Conservation (phyloP, 1,284 basidiomycete species). For the Sporisorium sorghi region DNA sequence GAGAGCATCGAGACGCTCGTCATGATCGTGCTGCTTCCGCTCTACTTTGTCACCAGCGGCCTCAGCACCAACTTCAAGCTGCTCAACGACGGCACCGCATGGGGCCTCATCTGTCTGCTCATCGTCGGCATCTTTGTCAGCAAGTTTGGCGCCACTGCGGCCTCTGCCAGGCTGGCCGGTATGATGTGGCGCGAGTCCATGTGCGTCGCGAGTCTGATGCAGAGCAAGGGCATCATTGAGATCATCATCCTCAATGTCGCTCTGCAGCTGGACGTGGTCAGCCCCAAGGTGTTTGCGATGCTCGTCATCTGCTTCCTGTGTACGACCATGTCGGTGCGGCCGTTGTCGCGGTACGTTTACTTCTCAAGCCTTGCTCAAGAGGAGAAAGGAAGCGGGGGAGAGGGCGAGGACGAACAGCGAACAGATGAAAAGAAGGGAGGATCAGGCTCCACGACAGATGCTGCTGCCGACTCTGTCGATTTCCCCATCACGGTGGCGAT, state of each 20-base stretch:
- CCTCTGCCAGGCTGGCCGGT: conserved; percentile 41
- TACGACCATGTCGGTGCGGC: conserved; percentile 50
- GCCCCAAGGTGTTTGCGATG: conserved; percentile 50
- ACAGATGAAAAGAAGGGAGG: conserved; percentile 1
- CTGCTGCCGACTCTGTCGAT: conserved; percentile 10
- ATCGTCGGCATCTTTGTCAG: conserved; percentile 52
- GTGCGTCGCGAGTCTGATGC: conserved; percentile 51
- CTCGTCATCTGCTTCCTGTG: conserved; percentile 52
- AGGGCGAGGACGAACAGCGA: conserved; percentile 7
- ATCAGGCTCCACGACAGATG: background rate
- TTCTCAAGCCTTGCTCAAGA: conserved; percentile 26
- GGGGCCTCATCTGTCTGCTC: conserved; percentile 55
- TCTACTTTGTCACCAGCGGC: conserved; percentile 55
- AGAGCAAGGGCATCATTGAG: conserved; percentile 59
- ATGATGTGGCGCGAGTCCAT: conserved; percentile 52
- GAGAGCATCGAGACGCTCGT: conserved; percentile 54
- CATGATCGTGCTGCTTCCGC: conserved; percentile 47
- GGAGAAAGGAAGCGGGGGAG: background rate
- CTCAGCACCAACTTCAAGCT: conserved; percentile 55
- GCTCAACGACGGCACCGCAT: conserved; percentile 39
- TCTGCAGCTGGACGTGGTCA: conserved; percentile 43
- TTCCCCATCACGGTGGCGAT: conserved; percentile 52
- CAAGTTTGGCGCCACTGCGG: conserved; percentile 49
- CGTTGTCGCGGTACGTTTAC: conserved; percentile 47
- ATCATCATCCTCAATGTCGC: conserved; percentile 57